Conservation (phyloP, 164 flowering plant genomes). For the Euptelea pleiosperma region DNA sequence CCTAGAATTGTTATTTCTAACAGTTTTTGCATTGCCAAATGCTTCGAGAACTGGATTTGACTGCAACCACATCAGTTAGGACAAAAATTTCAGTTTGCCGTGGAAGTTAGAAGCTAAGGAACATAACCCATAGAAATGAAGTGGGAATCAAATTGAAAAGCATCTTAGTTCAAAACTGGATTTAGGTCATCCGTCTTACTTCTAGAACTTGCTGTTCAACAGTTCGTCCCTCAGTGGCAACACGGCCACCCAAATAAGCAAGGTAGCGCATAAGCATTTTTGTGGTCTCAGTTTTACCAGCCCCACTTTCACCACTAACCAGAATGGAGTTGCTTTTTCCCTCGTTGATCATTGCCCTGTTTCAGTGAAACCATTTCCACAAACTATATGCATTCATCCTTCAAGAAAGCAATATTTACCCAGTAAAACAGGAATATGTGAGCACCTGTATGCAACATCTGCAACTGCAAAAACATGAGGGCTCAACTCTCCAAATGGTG, state of each 20-base stretch:
- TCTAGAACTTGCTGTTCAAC: conserved; percentile 83
- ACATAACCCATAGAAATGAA: neutral
- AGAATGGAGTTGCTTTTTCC: conserved; percentile 70
- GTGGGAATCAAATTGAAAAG: neutral
- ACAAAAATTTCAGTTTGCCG: neutral
- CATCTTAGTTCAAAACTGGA: conserved; percentile 5
- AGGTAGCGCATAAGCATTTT: conserved; percentile 92
- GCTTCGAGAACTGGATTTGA: conserved; percentile 96
- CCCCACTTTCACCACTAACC: conserved; percentile 91
- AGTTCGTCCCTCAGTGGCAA: conserved; percentile 60
- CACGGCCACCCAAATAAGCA: conserved; percentile 74
- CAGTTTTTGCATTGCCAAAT: conserved; percentile 90
- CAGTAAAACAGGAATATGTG: conserved; percentile 6
- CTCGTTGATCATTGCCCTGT: conserved; percentile 77
- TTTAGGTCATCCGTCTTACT: conserved; percentile 41
- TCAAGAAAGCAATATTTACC: neutral
- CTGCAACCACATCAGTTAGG: conserved; percentile 46
- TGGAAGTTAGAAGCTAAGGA: neutral
- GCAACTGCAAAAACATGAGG: conserved; percentile 95
- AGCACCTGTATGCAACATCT: conserved; percentile 72
- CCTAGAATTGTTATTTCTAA: conserved; percentile 85
- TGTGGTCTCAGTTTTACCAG: conserved; percentile 91
- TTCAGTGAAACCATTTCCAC: conserved; percentile 13
- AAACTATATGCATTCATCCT: conserved; percentile 7
- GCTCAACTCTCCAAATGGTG: conserved; percentile 54